phyloP scores from a whole-genome alignment of 331 rosid species.

The Saraca asoca region DNA sequence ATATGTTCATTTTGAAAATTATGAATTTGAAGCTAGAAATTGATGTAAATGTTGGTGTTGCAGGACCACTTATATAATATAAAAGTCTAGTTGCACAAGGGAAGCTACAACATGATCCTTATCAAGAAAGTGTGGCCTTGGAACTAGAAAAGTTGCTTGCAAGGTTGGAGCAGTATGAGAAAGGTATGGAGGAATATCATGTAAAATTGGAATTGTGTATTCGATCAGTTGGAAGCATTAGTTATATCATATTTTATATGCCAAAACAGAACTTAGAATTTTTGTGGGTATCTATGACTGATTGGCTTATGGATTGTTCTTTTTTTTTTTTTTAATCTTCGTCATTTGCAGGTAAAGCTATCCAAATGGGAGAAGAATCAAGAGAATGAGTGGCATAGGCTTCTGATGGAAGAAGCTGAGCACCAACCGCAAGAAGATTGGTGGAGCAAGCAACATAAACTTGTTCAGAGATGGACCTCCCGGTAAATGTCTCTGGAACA shows the following conservation, averaged over 20 bases:
- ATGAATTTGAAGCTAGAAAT: neutral
- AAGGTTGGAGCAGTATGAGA: conserved; percentile 86
- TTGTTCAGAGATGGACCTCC: conserved; percentile 57
- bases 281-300: neutral
- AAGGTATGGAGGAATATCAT: conserved; percentile 82
- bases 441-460: conserved; percentile 49
- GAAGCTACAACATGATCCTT: conserved; percentile 80
- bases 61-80: conserved; percentile 73
- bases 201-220: conserved; percentile 42
- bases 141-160: conserved; percentile 73
- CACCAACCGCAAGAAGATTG: conserved; percentile 55
- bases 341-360: conserved; percentile 44
- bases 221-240: neutral
- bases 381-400: conserved; percentile 70
- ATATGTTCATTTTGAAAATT: too few relatives aligned
- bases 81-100: conserved; percentile 66
- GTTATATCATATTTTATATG: neutral
- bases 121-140: conserved; percentile 74
- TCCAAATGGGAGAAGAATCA: conserved; percentile 67
- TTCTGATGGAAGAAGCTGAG: conserved; percentile 77
- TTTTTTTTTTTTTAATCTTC: neutral
- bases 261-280: too few relatives aligned
- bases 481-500: conserved; percentile 44
- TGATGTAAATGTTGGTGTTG: conserved; percentile 9
- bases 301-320: conserved; percentile 14